phyloP scores from a whole-genome alignment of 148 eudicot genomes.

The Vaccinium myrtillus region DNA sequence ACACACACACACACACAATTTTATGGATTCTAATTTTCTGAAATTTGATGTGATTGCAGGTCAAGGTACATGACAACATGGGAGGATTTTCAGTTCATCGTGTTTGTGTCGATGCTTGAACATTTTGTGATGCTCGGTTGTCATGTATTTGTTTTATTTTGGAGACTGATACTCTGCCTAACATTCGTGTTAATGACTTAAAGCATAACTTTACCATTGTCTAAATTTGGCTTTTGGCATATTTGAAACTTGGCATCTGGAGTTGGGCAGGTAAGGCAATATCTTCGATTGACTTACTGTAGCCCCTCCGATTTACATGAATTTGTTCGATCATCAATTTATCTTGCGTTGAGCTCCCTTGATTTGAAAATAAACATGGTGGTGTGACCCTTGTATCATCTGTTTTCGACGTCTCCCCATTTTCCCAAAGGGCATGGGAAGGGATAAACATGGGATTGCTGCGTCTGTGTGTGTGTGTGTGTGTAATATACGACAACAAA shows the following conservation, averaged over 20 bases:
- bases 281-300: neutral
- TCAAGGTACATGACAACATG: conserved; percentile 33
- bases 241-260: neutral
- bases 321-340: neutral
- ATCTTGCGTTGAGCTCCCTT: neutral
- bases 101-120: conserved; percentile 7
- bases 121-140: conserved; percentile 15
- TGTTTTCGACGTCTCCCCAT: neutral
- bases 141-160: conserved; percentile 23
- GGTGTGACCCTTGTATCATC: neutral
- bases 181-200: conserved; percentile 4
- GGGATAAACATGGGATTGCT: neutral
- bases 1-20: neutral
- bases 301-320: neutral
- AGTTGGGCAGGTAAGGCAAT: neutral
- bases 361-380: neutral
- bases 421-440: neutral
- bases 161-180: conserved; percentile 1
- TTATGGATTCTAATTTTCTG: neutral
- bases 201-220: neutral
- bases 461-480: too few species aligned
- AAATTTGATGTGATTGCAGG: conserved; percentile 26
- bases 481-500: too few species aligned
- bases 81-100: conserved; percentile 30
- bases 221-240: neutral